Conservation (phyloP, 805 yeast genomes). For the Candida saitoana region DNA sequence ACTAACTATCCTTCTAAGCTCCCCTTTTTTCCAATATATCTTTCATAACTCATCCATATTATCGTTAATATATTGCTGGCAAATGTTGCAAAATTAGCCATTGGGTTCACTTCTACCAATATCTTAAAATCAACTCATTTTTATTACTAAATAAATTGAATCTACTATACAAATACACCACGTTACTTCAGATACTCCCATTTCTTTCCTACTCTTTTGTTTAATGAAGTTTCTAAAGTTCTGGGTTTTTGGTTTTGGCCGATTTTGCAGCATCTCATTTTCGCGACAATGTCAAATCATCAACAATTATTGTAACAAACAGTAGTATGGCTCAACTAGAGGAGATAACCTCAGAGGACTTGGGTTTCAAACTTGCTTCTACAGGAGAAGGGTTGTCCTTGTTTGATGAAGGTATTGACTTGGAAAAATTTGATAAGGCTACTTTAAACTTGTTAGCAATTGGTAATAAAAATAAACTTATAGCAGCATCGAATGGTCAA, state of each 20-base stretch:
- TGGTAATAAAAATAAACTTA: constrained; percentile 19
- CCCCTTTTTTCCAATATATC: too few species aligned
- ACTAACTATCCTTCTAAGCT: too few species aligned
- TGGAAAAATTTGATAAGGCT: constrained; percentile 9
- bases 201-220: too few species aligned
- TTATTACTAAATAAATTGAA: too few species aligned
- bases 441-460: constrained; percentile 27
- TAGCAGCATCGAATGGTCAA: constrained; percentile 30
- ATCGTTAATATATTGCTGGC: too few species aligned
- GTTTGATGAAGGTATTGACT: constrained; percentile 24
- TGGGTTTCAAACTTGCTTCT: constrained; percentile 32
- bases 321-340: constrained; percentile 6
- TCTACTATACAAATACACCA: too few species aligned
- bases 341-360: constrained; percentile 30
- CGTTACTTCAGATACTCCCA: too few species aligned
- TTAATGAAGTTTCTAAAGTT: too few species aligned
- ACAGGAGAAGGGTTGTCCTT: constrained; percentile 21
- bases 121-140: too few species aligned
- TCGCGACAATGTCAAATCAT: background rate
- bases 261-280: constrained; percentile 1
- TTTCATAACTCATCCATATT: too few species aligned
- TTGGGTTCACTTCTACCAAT: too few species aligned
- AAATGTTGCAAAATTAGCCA: too few species aligned
- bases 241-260: background rate
- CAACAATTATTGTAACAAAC: background rate